Percentiles rank a stretch among this genome's conserved stretches.
These are phyloP conservation scores for Effrenium voratum DNA, from an alignment of 73 alveolate species.

Conservation along the genomic window DNA sequence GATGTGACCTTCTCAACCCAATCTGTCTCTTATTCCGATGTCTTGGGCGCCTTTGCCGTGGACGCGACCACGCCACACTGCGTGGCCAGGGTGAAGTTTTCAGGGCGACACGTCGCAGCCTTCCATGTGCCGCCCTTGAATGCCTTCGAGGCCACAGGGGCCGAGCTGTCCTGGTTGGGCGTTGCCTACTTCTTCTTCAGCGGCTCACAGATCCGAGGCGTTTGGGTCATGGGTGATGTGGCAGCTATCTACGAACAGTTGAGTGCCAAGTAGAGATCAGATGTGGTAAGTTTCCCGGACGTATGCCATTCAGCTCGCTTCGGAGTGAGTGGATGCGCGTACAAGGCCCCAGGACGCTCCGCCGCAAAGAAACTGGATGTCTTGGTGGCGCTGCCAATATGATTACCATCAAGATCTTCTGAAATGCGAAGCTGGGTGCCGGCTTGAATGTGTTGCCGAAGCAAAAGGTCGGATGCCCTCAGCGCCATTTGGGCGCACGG, in stretches of 20 bases:
- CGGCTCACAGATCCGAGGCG: neutral
- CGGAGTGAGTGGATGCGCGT: no score
- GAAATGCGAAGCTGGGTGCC: no score
- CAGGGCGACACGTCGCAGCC: neutral
- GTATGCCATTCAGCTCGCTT: no score
- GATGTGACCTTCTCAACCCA: neutral
- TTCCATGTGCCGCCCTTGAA: neutral
- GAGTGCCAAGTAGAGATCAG: no score
- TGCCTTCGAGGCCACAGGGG: neutral
- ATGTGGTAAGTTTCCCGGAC: no score
- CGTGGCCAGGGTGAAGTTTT: conserved; percentile 10
- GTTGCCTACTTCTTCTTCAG: conserved; percentile 20
- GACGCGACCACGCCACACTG: neutral
- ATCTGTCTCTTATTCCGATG: neutral
- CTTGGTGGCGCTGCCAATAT: no score
- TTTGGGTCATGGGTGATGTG: conserved; percentile 30
- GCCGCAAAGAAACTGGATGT: no score
- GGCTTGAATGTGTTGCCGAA: no score
- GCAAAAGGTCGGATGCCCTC: no score
- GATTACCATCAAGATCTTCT: no score
- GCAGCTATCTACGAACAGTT: conserved; percentile 1
- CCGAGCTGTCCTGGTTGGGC: neutral
- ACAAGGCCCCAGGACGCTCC: no score
- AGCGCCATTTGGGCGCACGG: no score
- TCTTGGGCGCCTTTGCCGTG: neutral